phyloP scores from a whole-genome alignment of 768 basidiomycete species.

The Leccinum boreale region DNA sequence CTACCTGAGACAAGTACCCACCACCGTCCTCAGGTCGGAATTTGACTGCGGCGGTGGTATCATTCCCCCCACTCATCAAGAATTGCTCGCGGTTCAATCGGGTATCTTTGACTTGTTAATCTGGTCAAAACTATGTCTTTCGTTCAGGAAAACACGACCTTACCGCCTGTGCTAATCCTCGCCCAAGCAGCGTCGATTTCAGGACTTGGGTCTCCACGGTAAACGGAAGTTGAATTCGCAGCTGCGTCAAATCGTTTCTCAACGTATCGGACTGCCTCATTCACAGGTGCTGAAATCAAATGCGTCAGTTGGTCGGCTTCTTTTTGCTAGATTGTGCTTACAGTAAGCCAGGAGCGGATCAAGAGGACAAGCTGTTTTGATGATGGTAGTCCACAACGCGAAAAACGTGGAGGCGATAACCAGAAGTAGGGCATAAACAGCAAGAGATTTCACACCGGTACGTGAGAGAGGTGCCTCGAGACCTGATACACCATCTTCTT shows the following conservation, averaged over 20 bases:
- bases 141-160: too few species aligned
- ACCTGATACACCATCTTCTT: too few species aligned
- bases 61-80: constrained; percentile 4
- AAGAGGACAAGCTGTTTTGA: background rate
- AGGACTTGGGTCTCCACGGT: constrained; percentile 1
- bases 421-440: background rate
- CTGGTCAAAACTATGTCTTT: background rate
- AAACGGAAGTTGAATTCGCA: background rate
- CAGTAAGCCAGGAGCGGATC: background rate
- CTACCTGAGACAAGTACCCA: constrained; percentile 10
- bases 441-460: background rate
- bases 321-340: background rate
- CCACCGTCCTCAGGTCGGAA: constrained; percentile 10
- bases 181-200: constrained; percentile 9
- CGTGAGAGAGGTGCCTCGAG: too few species aligned
- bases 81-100: constrained; percentile 7
- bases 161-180: constrained; percentile 1
- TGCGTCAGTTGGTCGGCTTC: background rate
- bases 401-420: background rate
- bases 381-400: background rate
- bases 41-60: background rate
- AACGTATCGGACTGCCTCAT: constrained; percentile 1
- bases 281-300: background rate
- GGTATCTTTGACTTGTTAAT: background rate
- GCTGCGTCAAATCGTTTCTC: constrained; percentile 1